A percentile compares a stretch with the other conserved stretches of the same genome.
These are phyloP conservation scores for Fusarium kyushuense DNA, from an alignment of 2,329 filamentous ascomycete species.

Conservation along the genomic window DNA sequence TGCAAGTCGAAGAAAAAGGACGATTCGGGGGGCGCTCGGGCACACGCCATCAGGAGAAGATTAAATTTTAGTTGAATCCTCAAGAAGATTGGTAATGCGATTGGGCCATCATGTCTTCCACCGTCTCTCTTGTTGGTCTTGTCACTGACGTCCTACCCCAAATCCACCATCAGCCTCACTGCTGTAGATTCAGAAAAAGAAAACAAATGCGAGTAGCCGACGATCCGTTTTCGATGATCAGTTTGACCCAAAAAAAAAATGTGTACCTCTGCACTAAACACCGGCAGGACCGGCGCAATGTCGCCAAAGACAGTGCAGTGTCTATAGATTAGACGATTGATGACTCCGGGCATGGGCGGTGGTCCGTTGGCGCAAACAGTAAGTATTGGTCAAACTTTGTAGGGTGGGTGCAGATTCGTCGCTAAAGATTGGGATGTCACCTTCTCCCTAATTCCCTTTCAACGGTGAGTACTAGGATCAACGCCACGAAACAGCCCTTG, in stretches of 20 bases:
- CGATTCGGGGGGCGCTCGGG: slow-evolving; percentile 23
- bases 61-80: slow-evolving; percentile 28
- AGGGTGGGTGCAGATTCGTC: slow-evolving; percentile 36
- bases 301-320: background rate
- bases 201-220: background rate
- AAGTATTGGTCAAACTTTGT: slow-evolving; percentile 38
- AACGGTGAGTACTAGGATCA: slow-evolving; percentile 19
- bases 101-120: slow-evolving; percentile 21
- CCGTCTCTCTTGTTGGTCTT: slow-evolving; percentile 25
- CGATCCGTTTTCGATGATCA: slow-evolving; percentile 13
- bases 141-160: slow-evolving; percentile 10
- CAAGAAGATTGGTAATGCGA: slow-evolving; percentile 17
- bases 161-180: slow-evolving; percentile 30
- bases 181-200: slow-evolving; percentile 9
- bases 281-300: background rate
- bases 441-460: slow-evolving; percentile 36
- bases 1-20: slow-evolving; percentile 21
- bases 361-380: slow-evolving; percentile 29
- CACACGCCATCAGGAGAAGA: slow-evolving; percentile 31
- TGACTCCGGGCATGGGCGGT: slow-evolving; percentile 27
- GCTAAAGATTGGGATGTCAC: slow-evolving; percentile 29
- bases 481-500: slow-evolving; percentile 29
- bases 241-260: background rate
- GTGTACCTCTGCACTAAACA: background rate
- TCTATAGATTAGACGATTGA: slow-evolving; percentile 10